Evolutionary conservation across 1,284 basidiomycete genomes (phyloP), one percentile per base, ranked within the genome.

Genomic region (Apiotrichum montevideense): DNA sequence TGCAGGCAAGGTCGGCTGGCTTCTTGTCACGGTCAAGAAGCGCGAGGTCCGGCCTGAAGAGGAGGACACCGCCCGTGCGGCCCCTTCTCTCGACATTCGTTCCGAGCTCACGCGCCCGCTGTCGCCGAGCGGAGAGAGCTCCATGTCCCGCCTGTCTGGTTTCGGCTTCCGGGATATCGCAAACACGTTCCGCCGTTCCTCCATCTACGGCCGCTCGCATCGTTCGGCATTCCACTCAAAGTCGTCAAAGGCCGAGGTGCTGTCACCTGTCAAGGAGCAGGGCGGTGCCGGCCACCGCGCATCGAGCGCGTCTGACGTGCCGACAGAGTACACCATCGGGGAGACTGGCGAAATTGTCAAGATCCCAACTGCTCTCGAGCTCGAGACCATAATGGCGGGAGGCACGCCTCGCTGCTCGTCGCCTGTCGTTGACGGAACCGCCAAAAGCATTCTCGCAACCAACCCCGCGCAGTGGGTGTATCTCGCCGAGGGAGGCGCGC

Each of bases 401-500:
- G 35, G 54, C 29, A 49, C 47, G 3, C 47, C 47, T 7, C 35
- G 47, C 21, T 6, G 35, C 3, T 29, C 35, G 8, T 29, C 47
- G 9, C 47, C 47, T 29, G 47, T 49, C 10, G 54, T 39, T 7
- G 15, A 10, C 13, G 50, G n/a, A 5, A 43, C 33, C 9, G 49
- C 49, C 14, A 21, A 21, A 37, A 10, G 35, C 4, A 39, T 49
- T 15, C 10, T 40, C 8, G 33, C 41, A 3, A 15, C 41, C 7
- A 21, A 37, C 5, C n/a, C 50, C 7, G 34, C 41, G 11, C 79
- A 90, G 70, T 95, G 91, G 92, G 77, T 73, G 58, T 96, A 95
- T 70, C 78, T 91, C 35, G 85, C 88, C 1, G 92, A 95, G 76
- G 92, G 92, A 13, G 89, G 88, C n/a, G 87, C 89, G 8, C 87